A percentile compares a stretch with the other conserved stretches of the same genome.
phyloP scores from a whole-genome alignment of 139 green algal species.

The Mesotaenium endlicherianum region DNA sequence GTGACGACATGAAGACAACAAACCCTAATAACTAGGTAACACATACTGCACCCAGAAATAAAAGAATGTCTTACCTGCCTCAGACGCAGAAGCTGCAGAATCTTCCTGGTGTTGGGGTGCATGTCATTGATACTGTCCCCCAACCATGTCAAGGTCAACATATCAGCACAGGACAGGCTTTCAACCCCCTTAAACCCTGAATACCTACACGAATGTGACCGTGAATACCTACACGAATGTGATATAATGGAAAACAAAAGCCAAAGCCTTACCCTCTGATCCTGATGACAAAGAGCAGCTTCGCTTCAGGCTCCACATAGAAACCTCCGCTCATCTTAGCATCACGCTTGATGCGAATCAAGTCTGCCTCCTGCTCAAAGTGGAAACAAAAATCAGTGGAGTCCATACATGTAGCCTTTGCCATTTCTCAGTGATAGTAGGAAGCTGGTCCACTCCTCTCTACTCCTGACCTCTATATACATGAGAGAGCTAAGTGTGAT shows the following conservation, averaged over 20 bases:
- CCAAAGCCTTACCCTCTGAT: conserved; percentile 66
- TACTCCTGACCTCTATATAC: no score
- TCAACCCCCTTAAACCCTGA: not conserved
- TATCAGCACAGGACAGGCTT: no score
- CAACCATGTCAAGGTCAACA: not conserved
- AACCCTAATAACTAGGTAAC: no score
- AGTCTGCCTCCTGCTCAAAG: conserved; percentile 81
- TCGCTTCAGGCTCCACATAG: conserved; percentile 91
- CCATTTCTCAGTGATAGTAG: no score
- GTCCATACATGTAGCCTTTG: no score
- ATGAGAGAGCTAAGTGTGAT: no score
- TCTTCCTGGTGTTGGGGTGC: conserved; percentile 94
- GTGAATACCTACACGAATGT: not conserved
- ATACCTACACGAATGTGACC: not conserved
- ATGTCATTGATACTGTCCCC: conserved; percentile 86
- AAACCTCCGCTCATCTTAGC: conserved; percentile 87
- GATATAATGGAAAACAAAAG: not conserved
- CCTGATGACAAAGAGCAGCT: conserved; percentile 93
- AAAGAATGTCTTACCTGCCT: no score
- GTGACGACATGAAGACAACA: no score
- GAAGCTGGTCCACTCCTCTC: no score
- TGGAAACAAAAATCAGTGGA: not conserved
- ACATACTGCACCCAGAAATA: no score
- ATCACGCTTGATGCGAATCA: conserved; percentile 84
- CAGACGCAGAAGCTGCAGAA: conserved; percentile 96